Base-by-base conservation (phyloP, 148 eudicot species). In the Nyssa sinensis region DNA sequence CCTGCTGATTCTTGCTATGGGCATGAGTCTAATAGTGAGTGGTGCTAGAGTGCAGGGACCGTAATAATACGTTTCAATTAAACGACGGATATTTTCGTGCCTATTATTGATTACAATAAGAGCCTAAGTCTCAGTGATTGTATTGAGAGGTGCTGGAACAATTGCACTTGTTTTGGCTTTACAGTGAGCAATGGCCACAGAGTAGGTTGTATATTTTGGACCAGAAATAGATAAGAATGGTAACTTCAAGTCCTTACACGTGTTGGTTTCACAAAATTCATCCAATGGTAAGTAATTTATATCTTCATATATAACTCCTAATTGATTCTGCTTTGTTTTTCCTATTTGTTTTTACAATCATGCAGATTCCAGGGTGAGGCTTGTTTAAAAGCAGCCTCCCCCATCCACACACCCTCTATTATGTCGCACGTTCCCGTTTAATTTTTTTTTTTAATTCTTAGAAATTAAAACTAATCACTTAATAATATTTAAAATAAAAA, bases 101-200 rank as follows among this genome's bases (percentile, higher is more conserved):
- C 5, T 0, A 30, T 17, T 4, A 1, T 44, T 17, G 72, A 80
- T 59, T 25, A 23, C 7, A 67, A 66, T 70, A 1, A 76, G 27
- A 75, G 64, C 44, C 67, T 80, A 17, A 66, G 76, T 47, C 10
- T 66, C 30, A 71, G 79, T 71, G 83, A 80, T 57, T 75, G 82
- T 35, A 74, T 76, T 75, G 75, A 55, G 17, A 64, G 32, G 3
- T 80, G 82, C 66, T 70, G 78, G 78, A 30, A 70, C 7, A 28
- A 75, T 41, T 80, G 82, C 41, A 34, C 23, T 5, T 80, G 82
- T 66, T 23, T 58, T 41, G 82, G 75, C 27, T 74, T 62, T 49
- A 7, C 57, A 10, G n/a, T n/a, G n/a, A 2, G 1, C 24, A 27
- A 3, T 6, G 9, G 5, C 31, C 55, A 69, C 23, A 59, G 70